Evolutionary conservation across 352 stramenopile species (phyloP).

Genomic region (Plasmopara muralis): DNA sequence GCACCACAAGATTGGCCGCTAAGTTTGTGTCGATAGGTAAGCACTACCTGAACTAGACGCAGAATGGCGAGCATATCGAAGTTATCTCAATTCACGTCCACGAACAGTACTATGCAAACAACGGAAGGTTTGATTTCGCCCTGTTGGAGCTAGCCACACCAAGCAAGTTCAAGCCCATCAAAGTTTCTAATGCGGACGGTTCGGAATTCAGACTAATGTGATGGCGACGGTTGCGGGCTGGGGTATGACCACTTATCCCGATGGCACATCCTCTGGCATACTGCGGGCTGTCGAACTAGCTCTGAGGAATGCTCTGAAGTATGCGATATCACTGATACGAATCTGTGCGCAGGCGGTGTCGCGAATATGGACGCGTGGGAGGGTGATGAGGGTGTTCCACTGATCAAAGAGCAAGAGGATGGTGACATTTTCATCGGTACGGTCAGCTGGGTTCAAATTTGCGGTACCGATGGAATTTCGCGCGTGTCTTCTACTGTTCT

Average conservation of each 20-base stretch:
- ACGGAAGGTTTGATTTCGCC: neutral
- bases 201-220: neutral
- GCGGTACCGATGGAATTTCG: too few species aligned
- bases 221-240: neutral
- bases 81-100: slow-evolving; percentile 10
- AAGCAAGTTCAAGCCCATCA: slow-evolving; percentile 1
- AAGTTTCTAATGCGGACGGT: neutral
- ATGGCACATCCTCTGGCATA: neutral
- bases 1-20: neutral
- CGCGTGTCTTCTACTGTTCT: too few species aligned
- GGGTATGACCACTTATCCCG: neutral
- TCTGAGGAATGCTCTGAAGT: too few species aligned
- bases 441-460: too few species aligned
- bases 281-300: too few species aligned
- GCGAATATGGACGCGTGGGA: too few species aligned
- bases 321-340: too few species aligned
- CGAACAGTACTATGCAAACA: neutral
- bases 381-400: too few species aligned
- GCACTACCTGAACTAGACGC: slow-evolving; percentile 13
- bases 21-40: neutral
- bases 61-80: slow-evolving; percentile 22
- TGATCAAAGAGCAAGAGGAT: too few species aligned
- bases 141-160: neutral
- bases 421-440: too few species aligned
- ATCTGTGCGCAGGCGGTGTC: too few species aligned